A percentile compares a stretch with the other conserved stretches of the same genome.
phyloP scores from a whole-genome alignment of 2,329 filamentous ascomycete genomes.

The Curvularia hawaiiensis region DNA sequence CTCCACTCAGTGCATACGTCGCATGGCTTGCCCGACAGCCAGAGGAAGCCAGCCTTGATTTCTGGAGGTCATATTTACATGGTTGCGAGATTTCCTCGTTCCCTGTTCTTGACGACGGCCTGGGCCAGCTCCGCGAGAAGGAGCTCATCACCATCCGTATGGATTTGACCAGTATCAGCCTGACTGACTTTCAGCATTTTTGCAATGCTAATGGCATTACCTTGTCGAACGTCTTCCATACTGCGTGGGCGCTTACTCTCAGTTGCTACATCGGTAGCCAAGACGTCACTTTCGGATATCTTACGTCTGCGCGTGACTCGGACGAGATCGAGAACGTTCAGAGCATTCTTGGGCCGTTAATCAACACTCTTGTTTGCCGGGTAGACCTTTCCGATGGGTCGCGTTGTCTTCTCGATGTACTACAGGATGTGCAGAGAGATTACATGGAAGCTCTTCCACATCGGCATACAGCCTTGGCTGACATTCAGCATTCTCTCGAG shows the following conservation, averaged over 20 bases:
- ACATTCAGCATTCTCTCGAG: conserved; percentile 53
- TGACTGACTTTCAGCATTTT: conserved; percentile 37
- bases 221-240: conserved; percentile 53
- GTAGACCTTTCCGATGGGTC: conserved; percentile 45
- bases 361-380: conserved; percentile 54
- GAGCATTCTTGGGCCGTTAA: conserved; percentile 54
- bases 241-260: conserved; percentile 49
- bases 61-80: conserved; percentile 39
- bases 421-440: conserved; percentile 53
- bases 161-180: conserved; percentile 34
- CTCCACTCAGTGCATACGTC: conserved; percentile 43
- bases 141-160: conserved; percentile 35
- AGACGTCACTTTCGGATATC: conserved; percentile 54
- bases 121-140: conserved; percentile 20
- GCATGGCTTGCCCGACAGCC: conserved; percentile 34
- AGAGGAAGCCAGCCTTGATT: conserved; percentile 34
- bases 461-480: conserved; percentile 51
- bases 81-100: conserved; percentile 43
- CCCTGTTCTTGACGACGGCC: conserved; percentile 36
- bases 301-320: conserved; percentile 49
- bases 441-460: conserved; percentile 54
- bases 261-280: conserved; percentile 45
- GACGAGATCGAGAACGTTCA: conserved; percentile 47
- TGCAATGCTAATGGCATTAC: conserved; percentile 55
- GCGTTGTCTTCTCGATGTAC: conserved; percentile 43